Percentiles rank a stretch among this genome's conserved stretches.
phyloP scores from a whole-genome alignment of 306 rosid genomes.

The Mimosa pudica region DNA sequence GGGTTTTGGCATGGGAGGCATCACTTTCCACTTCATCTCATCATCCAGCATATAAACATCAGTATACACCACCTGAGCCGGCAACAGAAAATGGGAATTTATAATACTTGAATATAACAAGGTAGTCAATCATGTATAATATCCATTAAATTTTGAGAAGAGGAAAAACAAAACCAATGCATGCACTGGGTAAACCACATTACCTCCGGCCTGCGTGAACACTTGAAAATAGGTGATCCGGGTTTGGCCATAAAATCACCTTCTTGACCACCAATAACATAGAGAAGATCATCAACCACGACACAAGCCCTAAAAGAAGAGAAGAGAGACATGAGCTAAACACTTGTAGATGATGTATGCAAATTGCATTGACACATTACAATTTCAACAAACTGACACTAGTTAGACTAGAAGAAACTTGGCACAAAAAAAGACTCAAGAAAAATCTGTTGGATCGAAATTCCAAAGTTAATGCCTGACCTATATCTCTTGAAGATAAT shows the following conservation, averaged over 20 bases:
- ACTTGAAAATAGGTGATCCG: slow-evolving; percentile 92
- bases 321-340: slow-evolving; percentile 12
- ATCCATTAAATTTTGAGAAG: not conserved
- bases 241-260: slow-evolving; percentile 99
- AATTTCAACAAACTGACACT: slow-evolving; percentile 17
- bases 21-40: slow-evolving; percentile 83
- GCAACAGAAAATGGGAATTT: slow-evolving; percentile 25
- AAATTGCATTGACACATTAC: slow-evolving; percentile 31
- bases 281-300: slow-evolving; percentile 76
- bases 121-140: not conserved
- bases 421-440: not conserved
- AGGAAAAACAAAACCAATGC: not conserved
- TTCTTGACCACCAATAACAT: slow-evolving; percentile 95
- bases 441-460: not conserved
- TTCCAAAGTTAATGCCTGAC: not conserved
- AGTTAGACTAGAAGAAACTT: not conserved
- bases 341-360: slow-evolving; percentile 22
- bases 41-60: slow-evolving; percentile 88
- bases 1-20: slow-evolving; percentile 83
- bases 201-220: slow-evolving; percentile 93
- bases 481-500: slow-evolving; percentile 2
- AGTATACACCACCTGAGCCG: slow-evolving; percentile 71
- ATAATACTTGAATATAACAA: not conserved
- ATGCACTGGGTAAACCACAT: not conserved
- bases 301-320: slow-evolving; percentile 69